A percentile compares a stretch with the other conserved stretches of the same genome.
phyloP scores from a whole-genome alignment of 441 rosid species.

The Lepidium campestre region DNA sequence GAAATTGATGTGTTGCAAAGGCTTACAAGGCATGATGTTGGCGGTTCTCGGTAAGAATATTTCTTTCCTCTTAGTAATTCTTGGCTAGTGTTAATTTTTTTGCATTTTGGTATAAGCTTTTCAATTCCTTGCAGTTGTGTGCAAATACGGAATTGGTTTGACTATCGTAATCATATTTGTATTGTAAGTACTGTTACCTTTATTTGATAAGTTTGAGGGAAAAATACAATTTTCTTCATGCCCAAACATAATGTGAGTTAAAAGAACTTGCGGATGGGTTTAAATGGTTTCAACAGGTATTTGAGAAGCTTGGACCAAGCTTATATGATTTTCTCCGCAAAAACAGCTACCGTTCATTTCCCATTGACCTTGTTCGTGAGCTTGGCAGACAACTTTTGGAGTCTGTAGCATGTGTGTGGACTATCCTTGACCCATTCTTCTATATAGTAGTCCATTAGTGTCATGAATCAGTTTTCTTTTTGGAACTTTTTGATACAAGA shows the following conservation, averaged over 20 bases:
- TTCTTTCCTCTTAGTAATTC: background rate
- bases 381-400: slow-evolving; percentile 98
- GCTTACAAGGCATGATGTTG: slow-evolving; percentile 72
- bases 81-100: slow-evolving; percentile 28
- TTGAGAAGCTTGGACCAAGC: slow-evolving; percentile 99
- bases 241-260: slow-evolving; percentile 48
- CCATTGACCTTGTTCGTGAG: slow-evolving; percentile 97
- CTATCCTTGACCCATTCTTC: slow-evolving; percentile 55
- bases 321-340: slow-evolving; percentile 95
- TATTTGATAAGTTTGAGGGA: slow-evolving; percentile 52
- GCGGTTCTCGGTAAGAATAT: slow-evolving; percentile 68
- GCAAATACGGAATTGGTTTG: slow-evolving; percentile 98
- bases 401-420: slow-evolving; percentile 97
- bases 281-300: slow-evolving; percentile 90
- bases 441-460: slow-evolving; percentile 32
- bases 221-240: slow-evolving; percentile 29
- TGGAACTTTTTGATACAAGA: background rate
- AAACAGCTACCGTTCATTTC: slow-evolving; percentile 93
- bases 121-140: slow-evolving; percentile 97
- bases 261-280: slow-evolving; percentile 64
- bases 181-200: slow-evolving; percentile 81
- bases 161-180: slow-evolving; percentile 97
- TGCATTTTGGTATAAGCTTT: slow-evolving; percentile 49
- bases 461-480: background rate
- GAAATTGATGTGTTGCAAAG: slow-evolving; percentile 80